phyloP scores from a whole-genome alignment of 805 yeast species.

The Clavispora asparagi region DNA sequence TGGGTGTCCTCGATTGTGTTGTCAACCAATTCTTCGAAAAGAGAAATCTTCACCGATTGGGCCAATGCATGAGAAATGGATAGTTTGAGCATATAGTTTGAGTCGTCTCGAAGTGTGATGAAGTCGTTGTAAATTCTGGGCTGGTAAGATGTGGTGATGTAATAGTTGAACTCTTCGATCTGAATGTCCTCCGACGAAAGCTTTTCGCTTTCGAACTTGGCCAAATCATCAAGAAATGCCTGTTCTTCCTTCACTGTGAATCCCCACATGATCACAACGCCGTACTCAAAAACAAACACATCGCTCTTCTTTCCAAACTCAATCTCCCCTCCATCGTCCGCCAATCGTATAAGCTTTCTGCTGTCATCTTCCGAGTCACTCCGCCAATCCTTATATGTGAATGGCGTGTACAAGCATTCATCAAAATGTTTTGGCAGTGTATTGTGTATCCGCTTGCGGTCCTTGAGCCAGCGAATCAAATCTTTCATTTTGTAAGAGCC shows the following conservation, averaged over 20 bases:
- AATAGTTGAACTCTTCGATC: slow-evolving; percentile 90
- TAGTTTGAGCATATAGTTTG: slow-evolving; percentile 85
- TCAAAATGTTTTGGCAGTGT: slow-evolving; percentile 86
- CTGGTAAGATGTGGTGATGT: slow-evolving; percentile 88
- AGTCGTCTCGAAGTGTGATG: slow-evolving; percentile 84
- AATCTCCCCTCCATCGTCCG: slow-evolving; percentile 94
- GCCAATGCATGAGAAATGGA: slow-evolving; percentile 95
- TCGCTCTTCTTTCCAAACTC: slow-evolving; percentile 80
- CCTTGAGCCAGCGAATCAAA: slow-evolving; percentile 76
- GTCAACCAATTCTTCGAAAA: slow-evolving; percentile 93
- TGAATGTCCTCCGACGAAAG: slow-evolving; percentile 89
- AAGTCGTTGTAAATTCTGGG: slow-evolving; percentile 95
- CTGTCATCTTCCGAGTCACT: slow-evolving; percentile 38
- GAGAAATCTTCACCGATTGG: slow-evolving; percentile 89
- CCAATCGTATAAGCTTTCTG: slow-evolving; percentile 54
- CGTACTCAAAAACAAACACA: slow-evolving; percentile 88
- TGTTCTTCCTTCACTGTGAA: slow-evolving; percentile 79
- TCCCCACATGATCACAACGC: slow-evolving; percentile 98
- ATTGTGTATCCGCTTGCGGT: slow-evolving; percentile 65
- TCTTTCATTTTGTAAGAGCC: slow-evolving; percentile 90
- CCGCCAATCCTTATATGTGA: slow-evolving; percentile 76
- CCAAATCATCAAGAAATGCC: slow-evolving; percentile 75
- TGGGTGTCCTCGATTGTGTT: slow-evolving; percentile 97
- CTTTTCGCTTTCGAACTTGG: slow-evolving; percentile 89
- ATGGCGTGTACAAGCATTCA: slow-evolving; percentile 92